Conservation (phyloP, 805 yeast genomes). For the Yamadazyma takamatsuzukensis region DNA sequence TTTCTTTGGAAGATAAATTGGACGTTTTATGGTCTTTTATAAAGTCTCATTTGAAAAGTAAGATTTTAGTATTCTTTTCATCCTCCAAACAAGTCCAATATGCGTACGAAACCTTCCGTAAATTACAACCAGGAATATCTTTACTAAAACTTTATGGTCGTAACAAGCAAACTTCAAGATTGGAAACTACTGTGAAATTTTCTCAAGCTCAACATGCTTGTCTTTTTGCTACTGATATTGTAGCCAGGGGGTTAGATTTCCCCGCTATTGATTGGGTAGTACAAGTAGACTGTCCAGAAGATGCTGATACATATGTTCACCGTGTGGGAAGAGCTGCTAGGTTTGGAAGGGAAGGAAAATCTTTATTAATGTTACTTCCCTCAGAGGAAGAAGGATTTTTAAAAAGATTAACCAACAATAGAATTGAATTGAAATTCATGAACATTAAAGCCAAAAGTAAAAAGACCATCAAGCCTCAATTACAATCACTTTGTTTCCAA, state of each 20-base stretch:
- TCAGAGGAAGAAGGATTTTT: conserved; percentile 77
- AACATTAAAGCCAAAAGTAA: conserved; percentile 72
- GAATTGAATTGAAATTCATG: conserved; percentile 67
- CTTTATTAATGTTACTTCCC: conserved; percentile 79
- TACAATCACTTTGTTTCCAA: conserved; percentile 87
- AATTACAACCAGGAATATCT: conserved; percentile 89
- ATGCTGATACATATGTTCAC: conserved; percentile 82
- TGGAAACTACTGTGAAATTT: conserved; percentile 77
- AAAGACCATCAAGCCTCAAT: conserved; percentile 72
- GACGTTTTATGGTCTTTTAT: conserved; percentile 84
- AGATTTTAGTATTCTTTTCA: conserved; percentile 78
- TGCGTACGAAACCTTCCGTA: conserved; percentile 81
- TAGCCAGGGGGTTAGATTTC: conserved; percentile 88
- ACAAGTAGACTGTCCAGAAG: conserved; percentile 90
- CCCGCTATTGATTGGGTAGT: conserved; percentile 95
- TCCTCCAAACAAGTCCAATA: conserved; percentile 90
- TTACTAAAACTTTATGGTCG: conserved; percentile 83
- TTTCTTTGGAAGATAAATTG: conserved; percentile 74
- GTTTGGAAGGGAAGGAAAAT: conserved; percentile 79
- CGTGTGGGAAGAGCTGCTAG: conserved; percentile 90
- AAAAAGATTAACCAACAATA: conserved; percentile 54
- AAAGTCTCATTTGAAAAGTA: conserved; percentile 74
- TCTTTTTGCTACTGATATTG: conserved; percentile 85
- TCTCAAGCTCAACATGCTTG: conserved; percentile 77
- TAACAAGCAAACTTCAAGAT: conserved; percentile 83